Conservation (phyloP, 345 rosid genomes). For the Eucalyptus caleyi region DNA sequence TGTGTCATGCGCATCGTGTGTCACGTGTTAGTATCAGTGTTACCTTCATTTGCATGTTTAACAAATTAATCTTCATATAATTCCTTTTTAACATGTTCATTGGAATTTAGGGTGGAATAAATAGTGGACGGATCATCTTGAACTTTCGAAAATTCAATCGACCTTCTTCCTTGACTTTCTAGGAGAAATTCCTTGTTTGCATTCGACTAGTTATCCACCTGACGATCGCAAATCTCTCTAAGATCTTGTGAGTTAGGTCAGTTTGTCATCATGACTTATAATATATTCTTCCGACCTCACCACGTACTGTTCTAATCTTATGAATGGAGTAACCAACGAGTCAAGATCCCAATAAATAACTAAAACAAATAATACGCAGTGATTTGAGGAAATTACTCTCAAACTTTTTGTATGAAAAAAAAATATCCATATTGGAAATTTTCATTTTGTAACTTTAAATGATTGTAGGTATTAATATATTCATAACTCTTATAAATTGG, state of each 20-base stretch:
- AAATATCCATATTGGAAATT: not conserved
- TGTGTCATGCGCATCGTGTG: rapidly evolving
- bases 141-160: not conserved
- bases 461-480: not conserved
- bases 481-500: too few species aligned
- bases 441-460: not conserved
- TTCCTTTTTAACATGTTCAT: not conserved
- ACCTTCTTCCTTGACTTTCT: not conserved
- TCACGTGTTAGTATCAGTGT: rapidly evolving
- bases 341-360: not conserved
- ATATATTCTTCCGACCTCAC: not conserved
- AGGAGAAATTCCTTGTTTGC: not conserved
- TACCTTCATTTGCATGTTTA: not conserved
- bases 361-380: not conserved
- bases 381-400: not conserved
- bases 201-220: not conserved
- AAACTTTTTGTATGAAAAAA: not conserved
- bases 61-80: not conserved
- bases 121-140: not conserved
- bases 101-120: not conserved
- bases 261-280: not conserved
- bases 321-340: not conserved
- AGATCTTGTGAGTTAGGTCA: not conserved
- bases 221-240: not conserved
- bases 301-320: not conserved